Evolutionary conservation across 176 grass and related monocot genomes (phyloP).

Genomic region (Zoysia pacifica): DNA sequence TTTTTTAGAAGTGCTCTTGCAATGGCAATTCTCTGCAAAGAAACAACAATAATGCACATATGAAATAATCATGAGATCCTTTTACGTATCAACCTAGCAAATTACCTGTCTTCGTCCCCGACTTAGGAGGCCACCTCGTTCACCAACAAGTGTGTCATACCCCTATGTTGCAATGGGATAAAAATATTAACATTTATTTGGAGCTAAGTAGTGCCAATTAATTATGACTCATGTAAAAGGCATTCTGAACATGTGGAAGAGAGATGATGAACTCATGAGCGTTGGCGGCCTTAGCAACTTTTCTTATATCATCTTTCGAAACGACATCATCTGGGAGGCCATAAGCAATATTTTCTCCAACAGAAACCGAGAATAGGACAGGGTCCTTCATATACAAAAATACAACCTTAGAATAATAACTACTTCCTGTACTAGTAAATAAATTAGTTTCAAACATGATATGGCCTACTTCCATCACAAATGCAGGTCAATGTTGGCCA

Average conservation of each 20-base stretch:
- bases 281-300: conserved; percentile 96
- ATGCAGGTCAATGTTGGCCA: too few species aligned
- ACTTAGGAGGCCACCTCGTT: conserved; percentile 88
- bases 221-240: not conserved
- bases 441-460: not conserved
- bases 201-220: conserved; percentile 14
- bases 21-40: conserved; percentile 82
- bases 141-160: conserved; percentile 86
- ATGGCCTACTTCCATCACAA: not conserved
- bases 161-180: conserved; percentile 54
- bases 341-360: conserved; percentile 96
- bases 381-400: conserved; percentile 55
- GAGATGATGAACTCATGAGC: conserved; percentile 98
- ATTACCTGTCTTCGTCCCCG: conserved; percentile 96
- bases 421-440: not conserved
- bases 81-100: conserved; percentile 7
- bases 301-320: conserved; percentile 94
- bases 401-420: not conserved
- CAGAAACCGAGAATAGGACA: conserved; percentile 84
- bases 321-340: conserved; percentile 89
- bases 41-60: conserved; percentile 26
- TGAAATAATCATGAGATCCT: conserved; percentile 4
- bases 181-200: conserved; percentile 19
- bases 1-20: conserved; percentile 91
- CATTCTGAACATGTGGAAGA: conserved; percentile 71